phyloP scores from a whole-genome alignment of 2,329 filamentous ascomycete genomes.

The Colletotrichum shisoi region DNA sequence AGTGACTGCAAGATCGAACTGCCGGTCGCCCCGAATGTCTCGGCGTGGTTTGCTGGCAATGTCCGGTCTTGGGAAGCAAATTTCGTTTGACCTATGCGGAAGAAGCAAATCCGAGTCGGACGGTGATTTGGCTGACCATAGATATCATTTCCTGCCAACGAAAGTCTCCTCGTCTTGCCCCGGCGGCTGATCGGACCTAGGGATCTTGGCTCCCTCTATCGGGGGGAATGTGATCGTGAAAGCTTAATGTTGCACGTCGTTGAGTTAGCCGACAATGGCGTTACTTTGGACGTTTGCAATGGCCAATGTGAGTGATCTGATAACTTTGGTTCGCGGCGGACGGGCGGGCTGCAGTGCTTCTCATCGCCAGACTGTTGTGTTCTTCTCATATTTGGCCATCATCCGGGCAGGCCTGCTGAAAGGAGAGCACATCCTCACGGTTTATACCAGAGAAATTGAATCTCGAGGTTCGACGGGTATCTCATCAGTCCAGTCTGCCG shows the following conservation, averaged over 20 bases:
- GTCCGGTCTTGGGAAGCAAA: constrained; percentile 23
- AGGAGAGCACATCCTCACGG: too few species aligned
- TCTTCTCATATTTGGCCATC: neutral
- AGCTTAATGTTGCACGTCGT: neutral
- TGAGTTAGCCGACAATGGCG: neutral
- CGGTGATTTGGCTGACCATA: constrained; percentile 10
- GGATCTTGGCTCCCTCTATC: neutral
- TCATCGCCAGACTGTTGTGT: neutral
- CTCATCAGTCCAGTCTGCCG: constrained; percentile 1
- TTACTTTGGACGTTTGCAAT: too few species aligned
- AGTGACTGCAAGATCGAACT: constrained; percentile 31
- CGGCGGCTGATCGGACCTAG: neutral
- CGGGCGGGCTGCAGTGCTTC: neutral
- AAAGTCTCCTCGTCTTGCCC: neutral
- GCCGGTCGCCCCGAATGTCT: constrained; percentile 32
- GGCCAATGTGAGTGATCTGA: neutral
- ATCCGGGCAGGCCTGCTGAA: neutral
- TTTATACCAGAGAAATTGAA: neutral
- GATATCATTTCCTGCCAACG: constrained; percentile 8
- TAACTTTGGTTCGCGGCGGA: too few species aligned
- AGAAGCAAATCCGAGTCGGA: constrained; percentile 36
- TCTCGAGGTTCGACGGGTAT: neutral
- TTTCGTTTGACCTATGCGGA: neutral
- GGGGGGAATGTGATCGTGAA: neutral
- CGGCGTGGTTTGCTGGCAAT: constrained; percentile 7